phyloP scores from a whole-genome alignment of 148 eudicot species.

The Chenopodium album region DNA sequence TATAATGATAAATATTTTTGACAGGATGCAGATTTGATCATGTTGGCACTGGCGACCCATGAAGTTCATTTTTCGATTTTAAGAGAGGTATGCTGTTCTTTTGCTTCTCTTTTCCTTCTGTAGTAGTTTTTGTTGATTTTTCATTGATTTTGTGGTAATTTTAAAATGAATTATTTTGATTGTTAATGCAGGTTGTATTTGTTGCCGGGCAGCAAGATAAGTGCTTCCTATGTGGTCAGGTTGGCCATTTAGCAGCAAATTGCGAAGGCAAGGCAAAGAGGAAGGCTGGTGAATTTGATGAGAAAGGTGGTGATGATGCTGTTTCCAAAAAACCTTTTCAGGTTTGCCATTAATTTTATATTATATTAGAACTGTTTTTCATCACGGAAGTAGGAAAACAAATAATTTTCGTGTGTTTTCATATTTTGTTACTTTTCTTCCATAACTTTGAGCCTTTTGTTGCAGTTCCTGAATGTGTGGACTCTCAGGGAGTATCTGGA shows the following conservation, averaged over 20 bases:
- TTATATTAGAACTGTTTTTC: background rate
- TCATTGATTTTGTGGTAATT: background rate
- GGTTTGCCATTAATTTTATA: constrained; percentile 40
- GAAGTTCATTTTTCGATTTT: constrained; percentile 96
- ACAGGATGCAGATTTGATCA: constrained; percentile 92
- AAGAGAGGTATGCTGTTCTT: constrained; percentile 61
- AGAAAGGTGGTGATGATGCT: constrained; percentile 60
- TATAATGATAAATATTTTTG: background rate
- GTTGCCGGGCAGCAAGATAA: constrained; percentile 88
- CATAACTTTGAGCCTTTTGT: constrained; percentile 18
- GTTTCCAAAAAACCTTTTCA: constrained; percentile 80
- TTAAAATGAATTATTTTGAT: background rate
- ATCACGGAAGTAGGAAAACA: background rate
- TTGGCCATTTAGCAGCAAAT: constrained; percentile 84
- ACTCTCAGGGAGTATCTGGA: constrained; percentile 87
- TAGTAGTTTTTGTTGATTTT: background rate
- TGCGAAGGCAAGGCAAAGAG: constrained; percentile 96
- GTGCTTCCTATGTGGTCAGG: constrained; percentile 92
- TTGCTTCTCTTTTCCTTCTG: background rate
- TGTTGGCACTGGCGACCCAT: constrained; percentile 94
- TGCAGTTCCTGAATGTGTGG: constrained; percentile 95
- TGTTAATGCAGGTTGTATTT: constrained; percentile 59
- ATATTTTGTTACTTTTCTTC: background rate
- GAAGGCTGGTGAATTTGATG: constrained; percentile 91
- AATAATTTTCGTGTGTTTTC: too few species aligned